phyloP scores from a whole-genome alignment of 2,329 filamentous ascomycete genomes.

The Diaporthe aspalathi region DNA sequence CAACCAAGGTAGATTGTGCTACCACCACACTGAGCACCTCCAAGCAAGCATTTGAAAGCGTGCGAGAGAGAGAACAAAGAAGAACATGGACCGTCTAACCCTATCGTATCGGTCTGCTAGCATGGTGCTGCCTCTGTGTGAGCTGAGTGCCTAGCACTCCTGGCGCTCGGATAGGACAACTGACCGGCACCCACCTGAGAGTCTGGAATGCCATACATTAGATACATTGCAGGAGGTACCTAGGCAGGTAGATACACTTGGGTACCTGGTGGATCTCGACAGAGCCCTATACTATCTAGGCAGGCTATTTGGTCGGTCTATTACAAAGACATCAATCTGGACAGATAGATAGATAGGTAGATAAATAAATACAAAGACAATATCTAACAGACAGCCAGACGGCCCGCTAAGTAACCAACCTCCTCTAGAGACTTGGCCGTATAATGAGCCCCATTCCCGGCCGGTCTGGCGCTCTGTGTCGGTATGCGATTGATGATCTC shows the following conservation, averaged over 20 bases:
- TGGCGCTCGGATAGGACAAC: too few species aligned
- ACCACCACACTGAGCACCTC: neutral
- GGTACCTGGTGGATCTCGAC: neutral
- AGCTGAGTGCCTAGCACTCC: neutral
- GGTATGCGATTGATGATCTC: conserved; percentile 27
- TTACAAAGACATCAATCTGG: too few species aligned
- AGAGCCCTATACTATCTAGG: neutral
- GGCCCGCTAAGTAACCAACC: too few species aligned
- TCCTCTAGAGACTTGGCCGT: too few species aligned
- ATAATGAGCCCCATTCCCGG: conserved; percentile 17
- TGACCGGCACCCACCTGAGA: too few species aligned
- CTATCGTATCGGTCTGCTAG: too few species aligned
- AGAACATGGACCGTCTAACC: neutral
- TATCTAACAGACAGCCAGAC: too few species aligned
- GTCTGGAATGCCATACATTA: too few species aligned
- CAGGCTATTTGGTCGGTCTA: too few species aligned
- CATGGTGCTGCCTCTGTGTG: neutral
- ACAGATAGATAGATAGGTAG: neutral
- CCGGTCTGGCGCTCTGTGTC: conserved; percentile 12
- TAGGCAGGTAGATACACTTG: too few species aligned
- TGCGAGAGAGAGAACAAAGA: conserved; percentile 1
- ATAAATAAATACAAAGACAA: neutral
- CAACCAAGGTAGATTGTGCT: conserved; percentile 10
- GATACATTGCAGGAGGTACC: too few species aligned
- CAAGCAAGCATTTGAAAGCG: neutral